Evolutionary conservation across 495 filamentous ascomycete genomes (phyloP).

Genomic region (Penicillium alfredii): DNA sequence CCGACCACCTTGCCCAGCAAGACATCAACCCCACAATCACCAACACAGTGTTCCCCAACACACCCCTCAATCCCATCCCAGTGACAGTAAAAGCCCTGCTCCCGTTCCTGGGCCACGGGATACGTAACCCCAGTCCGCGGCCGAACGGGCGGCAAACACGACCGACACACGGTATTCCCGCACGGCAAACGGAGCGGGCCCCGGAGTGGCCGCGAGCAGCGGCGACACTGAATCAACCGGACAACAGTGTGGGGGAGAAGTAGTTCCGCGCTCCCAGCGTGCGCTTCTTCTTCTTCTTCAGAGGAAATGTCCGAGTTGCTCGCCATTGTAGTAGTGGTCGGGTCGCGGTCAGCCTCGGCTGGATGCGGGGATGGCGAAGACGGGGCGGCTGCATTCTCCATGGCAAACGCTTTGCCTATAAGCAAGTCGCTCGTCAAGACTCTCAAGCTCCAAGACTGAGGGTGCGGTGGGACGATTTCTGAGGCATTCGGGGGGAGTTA

Average conservation of each 20-base stretch:
- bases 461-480: not conserved
- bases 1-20: constrained; percentile 60
- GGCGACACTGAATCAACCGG: constrained; percentile 65
- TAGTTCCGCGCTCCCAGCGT: too few species aligned
- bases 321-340: constrained; percentile 7
- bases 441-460: not conserved
- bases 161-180: constrained; percentile 69
- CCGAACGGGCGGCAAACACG: constrained; percentile 63
- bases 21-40: constrained; percentile 72
- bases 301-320: constrained; percentile 11
- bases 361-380: constrained; percentile 4
- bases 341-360: constrained; percentile 5
- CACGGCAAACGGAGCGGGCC: constrained; percentile 76
- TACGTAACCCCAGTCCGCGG: constrained; percentile 65
- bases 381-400: constrained; percentile 24
- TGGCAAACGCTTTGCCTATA: constrained; percentile 12
- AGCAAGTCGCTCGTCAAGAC: too few species aligned
- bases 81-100: constrained; percentile 66
- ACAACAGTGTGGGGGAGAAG: constrained; percentile 53
- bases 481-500: constrained; percentile 6
- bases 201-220: constrained; percentile 63
- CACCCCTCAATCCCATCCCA: constrained; percentile 50
- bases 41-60: constrained; percentile 62
- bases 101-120: constrained; percentile 56
- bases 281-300: constrained; percentile 32